Conservation (phyloP, 2,329 filamentous ascomycete species). For the Arthrobotrys pseudoclavata region DNA sequence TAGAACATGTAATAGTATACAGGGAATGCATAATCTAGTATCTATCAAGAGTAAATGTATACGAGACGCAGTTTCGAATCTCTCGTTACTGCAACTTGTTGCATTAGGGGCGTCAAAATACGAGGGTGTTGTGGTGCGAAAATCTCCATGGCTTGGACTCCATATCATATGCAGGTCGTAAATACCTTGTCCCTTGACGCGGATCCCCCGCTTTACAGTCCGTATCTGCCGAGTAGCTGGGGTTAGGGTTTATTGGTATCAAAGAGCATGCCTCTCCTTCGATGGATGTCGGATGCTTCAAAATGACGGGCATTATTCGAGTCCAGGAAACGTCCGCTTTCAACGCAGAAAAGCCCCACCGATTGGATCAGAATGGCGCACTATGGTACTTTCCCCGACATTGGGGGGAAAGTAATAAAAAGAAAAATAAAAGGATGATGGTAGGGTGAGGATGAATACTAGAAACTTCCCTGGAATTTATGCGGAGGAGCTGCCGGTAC, state of each 20-base stretch:
- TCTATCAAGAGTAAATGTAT: no score
- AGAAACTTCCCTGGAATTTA: conserved; percentile 25
- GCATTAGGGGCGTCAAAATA: conserved; percentile 31
- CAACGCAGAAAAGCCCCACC: conserved; percentile 19
- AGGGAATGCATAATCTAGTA: no score
- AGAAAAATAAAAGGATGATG: neutral
- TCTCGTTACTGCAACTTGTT: conserved; percentile 16
- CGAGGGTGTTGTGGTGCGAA: conserved; percentile 17
- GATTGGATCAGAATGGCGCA: conserved; percentile 55
- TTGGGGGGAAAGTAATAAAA: neutral
- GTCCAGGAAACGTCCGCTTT: neutral
- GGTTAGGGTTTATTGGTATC: neutral
- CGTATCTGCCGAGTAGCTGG: conserved; percentile 32
- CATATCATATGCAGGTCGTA: neutral
- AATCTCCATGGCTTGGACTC: conserved; percentile 19
- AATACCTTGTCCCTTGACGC: conserved; percentile 40
- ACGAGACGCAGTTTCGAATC: conserved; percentile 6
- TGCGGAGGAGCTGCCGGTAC: conserved; percentile 54
- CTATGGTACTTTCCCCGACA: conserved; percentile 31
- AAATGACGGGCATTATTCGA: conserved; percentile 48
- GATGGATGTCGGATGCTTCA: conserved; percentile 10
- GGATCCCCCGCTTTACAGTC: conserved; percentile 51
- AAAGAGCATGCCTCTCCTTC: neutral
- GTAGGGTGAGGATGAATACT: conserved; percentile 6
- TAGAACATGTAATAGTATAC: conserved; percentile 17